These are phyloP conservation scores for Beauveria sp. DNA, from an alignment of 2,329 filamentous ascomycete species.

Conservation along the genomic window DNA sequence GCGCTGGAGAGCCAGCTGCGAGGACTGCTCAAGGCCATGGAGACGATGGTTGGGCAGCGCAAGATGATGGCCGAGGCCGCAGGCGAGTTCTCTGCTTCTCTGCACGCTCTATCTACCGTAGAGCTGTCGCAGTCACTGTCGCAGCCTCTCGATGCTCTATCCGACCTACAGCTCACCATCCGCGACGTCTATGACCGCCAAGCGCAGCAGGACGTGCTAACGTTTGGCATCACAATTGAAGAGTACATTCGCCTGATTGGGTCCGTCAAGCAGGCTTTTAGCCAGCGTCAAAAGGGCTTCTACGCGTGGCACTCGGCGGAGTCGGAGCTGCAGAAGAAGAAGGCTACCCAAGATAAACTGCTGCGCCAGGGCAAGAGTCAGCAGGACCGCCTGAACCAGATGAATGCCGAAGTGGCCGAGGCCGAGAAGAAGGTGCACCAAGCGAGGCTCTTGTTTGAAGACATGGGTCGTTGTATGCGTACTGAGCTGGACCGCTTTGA, in stretches of 20 bases:
- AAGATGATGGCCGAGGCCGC: slow-evolving; percentile 92
- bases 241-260: slow-evolving; percentile 96
- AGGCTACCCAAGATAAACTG: slow-evolving; percentile 86
- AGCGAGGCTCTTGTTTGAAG: slow-evolving; percentile 82
- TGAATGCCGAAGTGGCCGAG: slow-evolving; percentile 88
- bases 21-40: slow-evolving; percentile 84
- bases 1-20: slow-evolving; percentile 88
- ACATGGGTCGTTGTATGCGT: slow-evolving; percentile 93
- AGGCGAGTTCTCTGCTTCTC: slow-evolving; percentile 82
- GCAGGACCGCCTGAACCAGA: slow-evolving; percentile 88
- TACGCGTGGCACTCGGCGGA: slow-evolving; percentile 91
- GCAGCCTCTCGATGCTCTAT: slow-evolving; percentile 81
- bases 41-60: slow-evolving; percentile 83
- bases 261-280: slow-evolving; percentile 87
- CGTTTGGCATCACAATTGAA: slow-evolving; percentile 93
- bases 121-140: slow-evolving; percentile 86
- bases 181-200: slow-evolving; percentile 93
- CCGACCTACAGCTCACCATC: slow-evolving; percentile 88
- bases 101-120: slow-evolving; percentile 87
- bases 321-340: slow-evolving; percentile 82
- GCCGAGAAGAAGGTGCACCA: slow-evolving; percentile 90
- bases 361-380: slow-evolving; percentile 89
- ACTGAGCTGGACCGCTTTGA: slow-evolving; percentile 90
- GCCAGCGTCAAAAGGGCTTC: slow-evolving; percentile 89
- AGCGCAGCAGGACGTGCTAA: slow-evolving; percentile 92